A percentile compares a stretch with the other conserved stretches of the same genome.
Conservation (phyloP, 2,329 filamentous ascomycete species). For the Celoporthe dispersa region DNA sequence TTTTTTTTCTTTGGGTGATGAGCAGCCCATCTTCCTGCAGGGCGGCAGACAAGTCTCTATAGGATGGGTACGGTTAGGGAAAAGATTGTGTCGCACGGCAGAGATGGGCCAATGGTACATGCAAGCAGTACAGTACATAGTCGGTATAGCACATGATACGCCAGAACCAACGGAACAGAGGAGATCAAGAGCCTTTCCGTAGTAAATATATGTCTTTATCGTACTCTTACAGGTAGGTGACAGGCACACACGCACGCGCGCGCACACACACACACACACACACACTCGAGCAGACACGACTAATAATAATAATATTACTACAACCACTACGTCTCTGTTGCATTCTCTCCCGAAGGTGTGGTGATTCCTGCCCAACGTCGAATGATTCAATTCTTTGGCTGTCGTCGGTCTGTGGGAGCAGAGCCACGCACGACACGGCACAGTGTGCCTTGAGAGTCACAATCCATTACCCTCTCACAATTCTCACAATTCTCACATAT, state of each 20-base stretch:
- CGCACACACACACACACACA: no score
- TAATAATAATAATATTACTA: not conserved
- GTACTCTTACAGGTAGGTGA: not conserved
- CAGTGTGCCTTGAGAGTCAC: not conserved
- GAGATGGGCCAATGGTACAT: not conserved
- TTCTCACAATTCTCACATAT: conserved; percentile 4
- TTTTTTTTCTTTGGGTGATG: not conserved
- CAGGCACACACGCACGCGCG: not conserved
- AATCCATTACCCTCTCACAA: not conserved
- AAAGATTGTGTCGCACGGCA: not conserved
- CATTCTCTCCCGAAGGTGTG: not conserved
- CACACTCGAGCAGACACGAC: not conserved
- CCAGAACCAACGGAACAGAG: not conserved
- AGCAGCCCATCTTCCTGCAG: not conserved
- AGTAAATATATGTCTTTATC: no score
- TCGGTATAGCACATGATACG: not conserved
- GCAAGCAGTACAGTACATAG: not conserved
- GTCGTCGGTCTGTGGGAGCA: not conserved
- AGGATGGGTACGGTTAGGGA: not conserved
- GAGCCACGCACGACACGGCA: not conserved
- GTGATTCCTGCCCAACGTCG: conserved; percentile 6
- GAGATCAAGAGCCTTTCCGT: not conserved
- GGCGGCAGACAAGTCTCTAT: not conserved
- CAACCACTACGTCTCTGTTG: not conserved
- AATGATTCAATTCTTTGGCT: not conserved